Percentiles rank a stretch among this genome's conserved stretches.
These are phyloP conservation scores for Pleurotus platypus DNA, from an alignment of 768 basidiomycete genomes.

Conservation along the genomic window DNA sequence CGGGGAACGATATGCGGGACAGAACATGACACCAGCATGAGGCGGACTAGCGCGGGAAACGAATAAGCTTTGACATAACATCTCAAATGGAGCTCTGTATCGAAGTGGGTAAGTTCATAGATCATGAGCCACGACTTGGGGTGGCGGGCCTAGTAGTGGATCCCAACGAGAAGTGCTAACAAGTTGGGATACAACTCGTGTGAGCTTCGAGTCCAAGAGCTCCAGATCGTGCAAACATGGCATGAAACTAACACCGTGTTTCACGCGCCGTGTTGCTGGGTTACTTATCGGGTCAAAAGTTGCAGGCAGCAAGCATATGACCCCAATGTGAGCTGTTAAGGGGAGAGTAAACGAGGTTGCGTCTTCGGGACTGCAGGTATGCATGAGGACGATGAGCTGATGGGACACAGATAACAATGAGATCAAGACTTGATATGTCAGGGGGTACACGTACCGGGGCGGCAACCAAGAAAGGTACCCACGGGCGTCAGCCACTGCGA, in stretches of 20 bases:
- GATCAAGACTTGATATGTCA: neutral
- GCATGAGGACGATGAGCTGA: conserved; percentile 3
- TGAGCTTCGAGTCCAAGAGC: neutral
- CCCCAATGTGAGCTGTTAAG: too few species aligned
- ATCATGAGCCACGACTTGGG: neutral
- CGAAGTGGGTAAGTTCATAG: too few species aligned
- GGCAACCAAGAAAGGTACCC: neutral
- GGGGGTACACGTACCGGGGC: neutral
- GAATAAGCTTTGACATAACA: neutral
- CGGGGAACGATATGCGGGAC: neutral
- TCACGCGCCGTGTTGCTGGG: too few species aligned
- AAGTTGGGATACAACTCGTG: neutral
- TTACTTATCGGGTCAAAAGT: too few species aligned
- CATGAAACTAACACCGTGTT: too few species aligned
- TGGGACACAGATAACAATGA: conserved; percentile 1
- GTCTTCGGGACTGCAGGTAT: neutral
- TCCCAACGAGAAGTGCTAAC: neutral
- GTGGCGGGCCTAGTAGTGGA: neutral
- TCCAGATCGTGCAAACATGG: too few species aligned
- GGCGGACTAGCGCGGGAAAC: neutral
- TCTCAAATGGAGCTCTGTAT: neutral
- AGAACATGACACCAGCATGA: neutral
- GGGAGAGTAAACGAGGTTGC: too few species aligned
- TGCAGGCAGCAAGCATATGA: too few species aligned
- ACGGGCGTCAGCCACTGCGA: neutral